Evolutionary conservation across 1,284 basidiomycete genomes (phyloP).

Genomic region (Leccinum olivaceoglutinosum): DNA sequence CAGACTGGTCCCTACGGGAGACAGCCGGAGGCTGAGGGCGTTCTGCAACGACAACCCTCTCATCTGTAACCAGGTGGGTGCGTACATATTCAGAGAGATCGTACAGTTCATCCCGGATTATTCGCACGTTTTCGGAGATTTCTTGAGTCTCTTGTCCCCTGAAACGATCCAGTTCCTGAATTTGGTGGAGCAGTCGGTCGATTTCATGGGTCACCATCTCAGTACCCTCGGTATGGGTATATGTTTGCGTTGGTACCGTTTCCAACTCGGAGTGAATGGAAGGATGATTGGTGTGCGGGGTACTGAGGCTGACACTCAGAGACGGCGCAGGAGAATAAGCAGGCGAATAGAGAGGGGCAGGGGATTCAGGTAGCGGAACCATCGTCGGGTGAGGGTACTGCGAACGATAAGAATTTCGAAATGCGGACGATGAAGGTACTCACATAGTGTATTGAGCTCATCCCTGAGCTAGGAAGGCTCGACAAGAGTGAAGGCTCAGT

Average conservation of each 20-base stretch:
- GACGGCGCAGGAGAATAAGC: constrained; percentile 33
- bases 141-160: constrained; percentile 58
- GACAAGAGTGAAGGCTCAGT: constrained; percentile 57
- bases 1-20: constrained; percentile 37
- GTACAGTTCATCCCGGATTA: constrained; percentile 57
- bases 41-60: constrained; percentile 15
- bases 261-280: constrained; percentile 53
- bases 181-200: constrained; percentile 56
- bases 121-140: constrained; percentile 53
- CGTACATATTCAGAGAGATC: constrained; percentile 46
- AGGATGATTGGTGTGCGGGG: constrained; percentile 53
- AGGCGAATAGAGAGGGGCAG: constrained; percentile 30
- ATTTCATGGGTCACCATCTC: constrained; percentile 60
- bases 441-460: constrained; percentile 29
- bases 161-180: constrained; percentile 55
- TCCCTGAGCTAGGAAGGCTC: constrained; percentile 21
- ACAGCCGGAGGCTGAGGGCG: constrained; percentile 24
- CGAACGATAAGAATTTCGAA: constrained; percentile 2
- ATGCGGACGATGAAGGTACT: constrained; percentile 25
- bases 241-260: constrained; percentile 36
- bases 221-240: constrained; percentile 19
- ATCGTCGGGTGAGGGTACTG: constrained; percentile 26
- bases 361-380: constrained; percentile 33
- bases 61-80: constrained; percentile 21
- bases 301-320: constrained; percentile 54